Percentiles rank a stretch among this genome's conserved stretches.
These are phyloP conservation scores for Termitomyces sp. DNA, from an alignment of 768 basidiomycete species.

Conservation along the genomic window DNA sequence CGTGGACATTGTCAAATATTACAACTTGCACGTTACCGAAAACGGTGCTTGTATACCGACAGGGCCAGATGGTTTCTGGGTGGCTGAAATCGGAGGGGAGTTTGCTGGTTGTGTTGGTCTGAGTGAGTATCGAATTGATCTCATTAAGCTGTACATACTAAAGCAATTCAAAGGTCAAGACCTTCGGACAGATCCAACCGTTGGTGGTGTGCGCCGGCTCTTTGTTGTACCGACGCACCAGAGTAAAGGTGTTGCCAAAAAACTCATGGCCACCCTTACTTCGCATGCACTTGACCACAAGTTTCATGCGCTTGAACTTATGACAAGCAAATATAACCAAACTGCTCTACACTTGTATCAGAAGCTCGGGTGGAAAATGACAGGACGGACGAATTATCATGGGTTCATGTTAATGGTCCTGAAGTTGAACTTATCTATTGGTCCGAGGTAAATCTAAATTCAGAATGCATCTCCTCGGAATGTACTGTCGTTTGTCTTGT, in stretches of 20 bases:
- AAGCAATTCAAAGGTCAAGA: background rate
- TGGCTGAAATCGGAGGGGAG: conserved; percentile 9
- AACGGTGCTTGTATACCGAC: conserved; percentile 2
- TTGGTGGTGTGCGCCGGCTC: conserved; percentile 12
- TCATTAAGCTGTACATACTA: background rate
- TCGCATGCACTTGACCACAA: conserved; percentile 8
- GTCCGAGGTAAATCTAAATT: background rate
- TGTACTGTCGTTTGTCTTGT: background rate
- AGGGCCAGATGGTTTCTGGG: conserved; percentile 11
- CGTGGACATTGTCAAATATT: conserved; percentile 4
- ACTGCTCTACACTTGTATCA: conserved; percentile 8
- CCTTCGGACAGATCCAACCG: background rate
- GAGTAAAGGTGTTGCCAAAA: conserved; percentile 9
- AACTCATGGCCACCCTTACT: conserved; percentile 9
- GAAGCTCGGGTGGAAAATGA: conserved; percentile 8
- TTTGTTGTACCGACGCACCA: conserved; percentile 6
- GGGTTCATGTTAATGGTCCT: conserved; percentile 4
- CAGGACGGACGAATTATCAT: conserved; percentile 3
- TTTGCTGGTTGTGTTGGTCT: conserved; percentile 14
- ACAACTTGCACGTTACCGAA: background rate
- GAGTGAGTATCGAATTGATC: background rate
- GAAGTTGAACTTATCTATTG: background rate
- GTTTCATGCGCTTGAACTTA: conserved; percentile 8
- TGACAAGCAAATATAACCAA: conserved; percentile 12
- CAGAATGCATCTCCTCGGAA: background rate